Evolutionary conservation across 768 basidiomycete species (phyloP).

Genomic region (Lactarius hatsudake): DNA sequence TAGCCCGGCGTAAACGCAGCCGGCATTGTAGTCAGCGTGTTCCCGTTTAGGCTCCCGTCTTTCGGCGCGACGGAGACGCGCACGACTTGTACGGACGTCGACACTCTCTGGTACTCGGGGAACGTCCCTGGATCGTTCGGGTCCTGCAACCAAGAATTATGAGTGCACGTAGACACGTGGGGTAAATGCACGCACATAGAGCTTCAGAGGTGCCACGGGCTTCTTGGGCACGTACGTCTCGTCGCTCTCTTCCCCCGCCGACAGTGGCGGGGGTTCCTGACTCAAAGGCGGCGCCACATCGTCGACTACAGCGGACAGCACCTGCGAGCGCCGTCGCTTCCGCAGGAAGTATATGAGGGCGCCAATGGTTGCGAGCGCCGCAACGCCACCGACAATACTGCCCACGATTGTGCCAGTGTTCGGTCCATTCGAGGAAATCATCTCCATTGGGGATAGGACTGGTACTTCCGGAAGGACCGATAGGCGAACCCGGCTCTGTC

Average conservation of each 20-base stretch:
- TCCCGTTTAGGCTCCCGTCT: not conserved
- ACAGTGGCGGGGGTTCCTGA: too few relatives aligned
- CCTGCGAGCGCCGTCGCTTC: not conserved
- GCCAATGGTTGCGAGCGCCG: not conserved
- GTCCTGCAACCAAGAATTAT: not conserved
- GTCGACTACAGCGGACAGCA: not conserved
- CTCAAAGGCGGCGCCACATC: too few relatives aligned
- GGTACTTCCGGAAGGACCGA: not conserved
- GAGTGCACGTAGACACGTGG: too few relatives aligned
- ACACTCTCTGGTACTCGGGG: not conserved
- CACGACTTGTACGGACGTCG: not conserved
- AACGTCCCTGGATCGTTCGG: conserved; percentile 16
- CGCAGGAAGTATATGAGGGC: not conserved
- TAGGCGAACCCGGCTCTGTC: not conserved
- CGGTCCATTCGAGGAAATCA: too few relatives aligned
- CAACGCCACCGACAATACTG: conserved; percentile 2
- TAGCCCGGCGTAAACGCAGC: not conserved
- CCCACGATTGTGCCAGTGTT: not conserved
- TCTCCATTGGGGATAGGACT: too few relatives aligned
- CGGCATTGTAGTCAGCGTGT: not conserved
- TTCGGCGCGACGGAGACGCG: not conserved
- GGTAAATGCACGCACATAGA: conserved; percentile 10
- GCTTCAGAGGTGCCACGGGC: not conserved
- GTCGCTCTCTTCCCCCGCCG: too few relatives aligned
- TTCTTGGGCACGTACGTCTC: not conserved